Evolutionary conservation across 257 asterid species (phyloP).

Genomic region (Mentha longifolia): DNA sequence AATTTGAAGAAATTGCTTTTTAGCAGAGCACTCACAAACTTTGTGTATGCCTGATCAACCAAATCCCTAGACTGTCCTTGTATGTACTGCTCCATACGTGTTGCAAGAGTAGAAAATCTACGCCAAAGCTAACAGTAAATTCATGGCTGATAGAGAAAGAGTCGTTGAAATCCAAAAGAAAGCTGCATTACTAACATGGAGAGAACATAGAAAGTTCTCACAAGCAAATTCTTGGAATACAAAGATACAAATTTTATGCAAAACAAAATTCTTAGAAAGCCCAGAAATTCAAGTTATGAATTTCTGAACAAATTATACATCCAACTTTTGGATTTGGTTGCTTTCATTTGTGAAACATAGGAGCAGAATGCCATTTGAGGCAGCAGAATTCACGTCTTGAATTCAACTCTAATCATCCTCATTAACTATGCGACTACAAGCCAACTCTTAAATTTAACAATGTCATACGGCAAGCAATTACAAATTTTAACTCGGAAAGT

Average conservation of each 20-base stretch:
- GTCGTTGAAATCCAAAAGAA: constrained; percentile 14
- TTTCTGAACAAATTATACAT: constrained; percentile 2
- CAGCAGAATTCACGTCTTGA: neutral
- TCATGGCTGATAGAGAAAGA: constrained; percentile 16
- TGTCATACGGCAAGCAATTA: neutral
- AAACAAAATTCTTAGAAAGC: neutral
- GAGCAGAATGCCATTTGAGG: constrained; percentile 4
- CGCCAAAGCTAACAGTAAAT: constrained; percentile 36
- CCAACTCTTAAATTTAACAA: neutral
- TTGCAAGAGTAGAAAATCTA: constrained; percentile 96
- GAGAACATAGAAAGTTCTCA: constrained; percentile 22
- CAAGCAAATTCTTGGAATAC: constrained; percentile 2
- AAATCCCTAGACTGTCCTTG: constrained; percentile 98
- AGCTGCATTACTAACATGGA: constrained; percentile 24
- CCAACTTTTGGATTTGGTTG: constrained; percentile 1
- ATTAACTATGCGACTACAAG: too few relatives aligned
- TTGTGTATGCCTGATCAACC: constrained; percentile 94
- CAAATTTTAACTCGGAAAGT: neutral
- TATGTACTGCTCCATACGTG: constrained; percentile 99
- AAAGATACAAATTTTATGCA: neutral
- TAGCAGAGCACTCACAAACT: constrained; percentile 68
- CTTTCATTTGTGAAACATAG: neutral
- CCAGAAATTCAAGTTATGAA: neutral
- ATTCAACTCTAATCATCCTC: constrained; percentile 3
- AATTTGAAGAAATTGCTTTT: neutral